Evolutionary conservation across 169 alveolate genomes (phyloP), one percentile per base, ranked within the genome.

Genomic region (Plasmodium fragile): DNA sequence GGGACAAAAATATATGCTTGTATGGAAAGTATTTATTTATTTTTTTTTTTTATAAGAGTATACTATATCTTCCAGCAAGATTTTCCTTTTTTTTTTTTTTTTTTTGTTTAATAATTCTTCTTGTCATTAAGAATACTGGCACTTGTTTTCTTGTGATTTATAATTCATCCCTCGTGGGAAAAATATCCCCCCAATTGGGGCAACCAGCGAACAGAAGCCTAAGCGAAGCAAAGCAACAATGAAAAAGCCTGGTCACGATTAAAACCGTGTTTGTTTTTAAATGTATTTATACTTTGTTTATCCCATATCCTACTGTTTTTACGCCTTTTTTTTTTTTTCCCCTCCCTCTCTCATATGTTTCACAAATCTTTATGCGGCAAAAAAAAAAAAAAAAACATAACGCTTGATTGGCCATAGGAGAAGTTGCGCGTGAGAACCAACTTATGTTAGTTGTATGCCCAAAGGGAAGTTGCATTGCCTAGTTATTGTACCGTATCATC

Each of bases 181-280:
- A 65, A 65, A 28, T 65, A 65, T 49, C 59, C 75, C 75, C 75
- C 39, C 4, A 65, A 65, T 65, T 65, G 75, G 36, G 30, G 75
- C 75, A 65, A 28, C 36, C 75, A 65, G 18, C 22, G 25, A 49
- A 49, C 25, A 49, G 59, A 49, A 65, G 36, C 75, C 75, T 6
- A n/a, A 65, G 36, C 75, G 36, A 65, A 65, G 75, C 34, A 65
- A 25, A 49, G 36, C 75, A 65, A 65, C 6, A 65, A 65, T 65
- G 75, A 65, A 65, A 65, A 28, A 28, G n/a, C 75, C 75, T 25
- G 18, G 75, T 28, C 30, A 65, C 13, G 34, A 18, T 65, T 65
- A 65, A 65, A 65, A 65, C 16, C 41, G 3, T 28, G 3, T 65
- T 65, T 65, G 36, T 65, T 65, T 65, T 65, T 3, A 65, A 22